Base-by-base conservation (phyloP, 176 grass and related monocot species). In the Oryza australiensis region DNA sequence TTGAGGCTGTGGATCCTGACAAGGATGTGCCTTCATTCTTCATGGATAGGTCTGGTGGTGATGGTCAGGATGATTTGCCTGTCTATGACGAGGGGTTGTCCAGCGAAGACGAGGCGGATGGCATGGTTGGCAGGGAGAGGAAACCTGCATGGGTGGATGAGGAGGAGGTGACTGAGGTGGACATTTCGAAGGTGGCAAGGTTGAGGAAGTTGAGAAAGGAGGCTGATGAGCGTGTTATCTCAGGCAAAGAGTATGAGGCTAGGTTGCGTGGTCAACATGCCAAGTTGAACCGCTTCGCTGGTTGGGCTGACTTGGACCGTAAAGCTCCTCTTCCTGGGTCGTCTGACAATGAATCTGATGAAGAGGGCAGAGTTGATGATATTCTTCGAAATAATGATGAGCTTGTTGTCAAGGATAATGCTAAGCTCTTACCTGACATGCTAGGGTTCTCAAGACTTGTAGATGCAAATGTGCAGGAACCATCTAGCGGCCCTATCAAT, bases 361-460 rank as follows among this genome's bases (percentile, higher is more conserved):
- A 94, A 16, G 74, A 88, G 65, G 59, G 88, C 33, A 48, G 73
- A 37, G 62, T 86, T 2, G 77, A 66, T 72, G 70, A 77, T 75
- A 60, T 82, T 86, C 81, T 94, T 66, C 49, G 3, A 3, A 73
- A 84, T 42, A 73, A 60, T 15, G 9, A 82, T 77, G 75, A 88
- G 6, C 73, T 86, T 26, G 68, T 82, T 77, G 16, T 94, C 20
- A 80, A 79, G 45, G 88, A 76, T 74, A 72, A 37, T 15, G 81
- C 49, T 43, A 98, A 91, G 60, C 87, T 95, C 13, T 84, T 98
- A 77, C 90, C 89, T 46, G 87, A 89, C 53, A 82, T 91, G 75
- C 78, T 98, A 40, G 92, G 88, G 29, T 95, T 85, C 51, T 93
- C 90, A 27, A 95, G 92, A 65, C 88, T 98, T n/a, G 78, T 89